Evolutionary conservation across 1,284 basidiomycete species (phyloP).

Genomic region (Chalciporus sp.): DNA sequence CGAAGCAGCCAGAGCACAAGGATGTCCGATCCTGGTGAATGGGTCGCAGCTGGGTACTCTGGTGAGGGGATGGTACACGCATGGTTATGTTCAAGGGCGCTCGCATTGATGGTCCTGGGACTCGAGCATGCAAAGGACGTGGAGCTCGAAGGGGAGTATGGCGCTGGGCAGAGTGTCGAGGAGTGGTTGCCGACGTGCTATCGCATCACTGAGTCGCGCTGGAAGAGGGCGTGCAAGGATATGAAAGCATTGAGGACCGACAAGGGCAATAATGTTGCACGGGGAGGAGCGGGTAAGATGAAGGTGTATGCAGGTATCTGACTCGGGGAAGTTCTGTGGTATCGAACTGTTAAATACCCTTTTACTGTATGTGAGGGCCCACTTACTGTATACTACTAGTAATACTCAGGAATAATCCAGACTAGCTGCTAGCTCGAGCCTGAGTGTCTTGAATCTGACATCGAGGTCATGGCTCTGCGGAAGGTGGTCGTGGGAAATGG

Average conservation of each 20-base stretch:
- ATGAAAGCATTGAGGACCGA: constrained; percentile 7
- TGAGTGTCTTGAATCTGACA: too few relatives aligned
- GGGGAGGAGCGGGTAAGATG: constrained; percentile 31
- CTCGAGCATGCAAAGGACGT: constrained; percentile 32
- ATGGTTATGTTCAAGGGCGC: constrained; percentile 58
- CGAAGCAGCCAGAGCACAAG: constrained; percentile 12
- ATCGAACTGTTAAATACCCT: not conserved
- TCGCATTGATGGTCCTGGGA: constrained; percentile 58
- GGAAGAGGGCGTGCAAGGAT: constrained; percentile 25
- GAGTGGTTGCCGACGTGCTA: constrained; percentile 55
- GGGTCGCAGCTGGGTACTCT: constrained; percentile 59
- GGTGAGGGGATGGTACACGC: constrained; percentile 73
- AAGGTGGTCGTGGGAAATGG: too few relatives aligned
- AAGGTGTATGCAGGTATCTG: constrained; percentile 27
- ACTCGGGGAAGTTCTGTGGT: not conserved
- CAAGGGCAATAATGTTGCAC: not conserved
- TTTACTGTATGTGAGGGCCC: not conserved
- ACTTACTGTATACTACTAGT: not conserved
- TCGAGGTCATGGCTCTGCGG: too few relatives aligned
- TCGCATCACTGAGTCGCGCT: constrained; percentile 51
- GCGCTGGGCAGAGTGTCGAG: constrained; percentile 28
- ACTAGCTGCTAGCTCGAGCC: too few relatives aligned
- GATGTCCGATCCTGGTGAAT: constrained; percentile 43
- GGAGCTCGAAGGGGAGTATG: constrained; percentile 24
- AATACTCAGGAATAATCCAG: too few relatives aligned